Evolutionary conservation across 176 grass and related monocot genomes (phyloP), one percentile per base, ranked within the genome.

Genomic region (Urochloa ruziziensis): DNA sequence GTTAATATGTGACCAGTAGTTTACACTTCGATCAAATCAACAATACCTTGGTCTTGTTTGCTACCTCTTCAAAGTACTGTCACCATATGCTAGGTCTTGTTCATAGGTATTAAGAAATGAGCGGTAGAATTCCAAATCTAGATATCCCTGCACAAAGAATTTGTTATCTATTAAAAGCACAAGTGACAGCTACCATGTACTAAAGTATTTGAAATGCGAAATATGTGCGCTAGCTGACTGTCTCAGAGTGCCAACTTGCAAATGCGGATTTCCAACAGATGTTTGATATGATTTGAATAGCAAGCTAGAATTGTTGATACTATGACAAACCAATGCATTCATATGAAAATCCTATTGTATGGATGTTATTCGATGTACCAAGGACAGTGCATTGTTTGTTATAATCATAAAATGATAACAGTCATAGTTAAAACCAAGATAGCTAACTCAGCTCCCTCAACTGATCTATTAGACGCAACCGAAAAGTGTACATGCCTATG

Each of bases 41-140:
- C 25, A 70, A 32, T 83, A 83, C 81, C 81, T 83, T 84, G 14
- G 48, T 84, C 73, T 66, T 17, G 2, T 66, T 67, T 76, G 24
- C 61, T 17, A 84, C 17, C 11, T 28, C 61, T 21, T 84, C 34
- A 56, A 7, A 76, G 33, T 57, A 84, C 44, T 40, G 34, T 12
- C n/a, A n/a, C 75, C 47, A 56, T 56, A 84, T 76, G 62, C 47
- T 40, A 76, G 11, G 52, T 84, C 71, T 3, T 49, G 9, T 25
- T 67, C 44, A 14, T 75, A 56, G 5, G 82, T 84, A 67, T 30
- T 51, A 65, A 29, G 62, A 54, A 17, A 63, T 23, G 72, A 64
- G 9, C 4, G 11, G 71, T 75, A 84, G 28, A 4, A 2, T 13
- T 40, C 70, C 59, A n/a, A 84, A 52, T 65, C 44, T 3, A 3